A percentile compares a stretch with the other conserved stretches of the same genome.
phyloP scores from a whole-genome alignment of 371 early-diverging fungal genomes.

The Mucor racemosus region DNA sequence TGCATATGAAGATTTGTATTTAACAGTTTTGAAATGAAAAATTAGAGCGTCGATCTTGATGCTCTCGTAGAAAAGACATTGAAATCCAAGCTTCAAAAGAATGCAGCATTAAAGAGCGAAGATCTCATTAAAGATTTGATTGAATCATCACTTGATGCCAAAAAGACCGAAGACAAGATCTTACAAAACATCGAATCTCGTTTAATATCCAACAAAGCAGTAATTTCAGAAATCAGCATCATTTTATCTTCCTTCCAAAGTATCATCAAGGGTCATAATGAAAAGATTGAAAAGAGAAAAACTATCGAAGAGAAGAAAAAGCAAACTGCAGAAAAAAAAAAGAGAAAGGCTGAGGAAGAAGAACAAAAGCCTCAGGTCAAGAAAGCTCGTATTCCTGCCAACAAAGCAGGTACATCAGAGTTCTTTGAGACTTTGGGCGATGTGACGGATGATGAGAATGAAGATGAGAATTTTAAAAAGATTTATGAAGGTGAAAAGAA shows the following conservation, averaged over 20 bases:
- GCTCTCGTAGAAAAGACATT: slow-evolving; percentile 37
- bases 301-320: slow-evolving; percentile 13
- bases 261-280: slow-evolving; percentile 26
- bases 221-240: slow-evolving; percentile 25
- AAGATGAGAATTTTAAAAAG: slow-evolving; percentile 40
- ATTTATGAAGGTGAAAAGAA: slow-evolving; percentile 46
- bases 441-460: slow-evolving; percentile 18
- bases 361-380: slow-evolving; percentile 10
- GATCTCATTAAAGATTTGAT: slow-evolving; percentile 20
- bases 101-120: slow-evolving; percentile 31
- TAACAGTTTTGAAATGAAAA: neutral
- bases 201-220: slow-evolving; percentile 33
- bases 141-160: slow-evolving; percentile 6
- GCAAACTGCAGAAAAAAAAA: slow-evolving; percentile 14
- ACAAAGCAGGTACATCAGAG: slow-evolving; percentile 27
- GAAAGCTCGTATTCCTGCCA: slow-evolving; percentile 5
- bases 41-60: slow-evolving; percentile 41
- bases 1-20: too few relatives aligned
- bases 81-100: slow-evolving; percentile 35
- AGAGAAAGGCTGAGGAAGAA: slow-evolving; percentile 21
- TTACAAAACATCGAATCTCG: slow-evolving; percentile 38
- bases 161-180: slow-evolving; percentile 10
- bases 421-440: slow-evolving; percentile 41
- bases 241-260: slow-evolving; percentile 27
- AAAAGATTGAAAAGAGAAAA: slow-evolving; percentile 25